Evolutionary conservation across 768 basidiomycete genomes (phyloP), one percentile per base, ranked within the genome.

Genomic region (Pisolithus tinctorius): DNA sequence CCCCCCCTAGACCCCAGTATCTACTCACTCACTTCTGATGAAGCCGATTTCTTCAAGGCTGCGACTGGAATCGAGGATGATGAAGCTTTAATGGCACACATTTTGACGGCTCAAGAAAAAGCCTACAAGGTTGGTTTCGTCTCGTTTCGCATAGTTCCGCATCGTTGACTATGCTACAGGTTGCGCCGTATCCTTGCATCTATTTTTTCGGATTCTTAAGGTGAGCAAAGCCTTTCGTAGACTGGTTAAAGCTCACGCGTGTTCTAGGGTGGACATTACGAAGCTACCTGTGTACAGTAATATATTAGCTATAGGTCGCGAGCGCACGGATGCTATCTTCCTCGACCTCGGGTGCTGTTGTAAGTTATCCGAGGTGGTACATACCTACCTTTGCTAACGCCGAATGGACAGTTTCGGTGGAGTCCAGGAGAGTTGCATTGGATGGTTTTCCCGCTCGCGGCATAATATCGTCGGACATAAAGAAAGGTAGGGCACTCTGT

Each of bases 321-420:
- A 66, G n/a, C 65, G 70, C 23, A 17, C 52, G 8, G 63, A 58
- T 16, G 66, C 73, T 1, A 61, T 75, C 17, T 63, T 73, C 26
- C 64, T 76, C 7, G 74, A 75, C 41, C 60, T 74, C 6, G 73
- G 70, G 2, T 73, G 73, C 54, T 72, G 72, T 53, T 62, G 72
- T 74, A 53, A 49, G 63, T 55, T 11, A 41, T 30, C 13, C 16
- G 30, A 16, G 25, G 26, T 55, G 26, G 7, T 37, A 20, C 14
- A 10, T 2, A 17, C 43, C 1, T 20, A 20, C 6, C 38, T 6
- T 39, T 20, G 38, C 30, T 34, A 49, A 20, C 49, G 40, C 9
- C 13, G 11, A 11, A 26, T 39, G 29, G 36, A 3, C n/a, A 56
- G 52, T 56, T 8, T 47, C 47, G 14, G 46, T 44, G 17, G 72